These are phyloP conservation scores for Firmiana major DNA, from an alignment of 345 rosid species.

Conservation along the genomic window DNA sequence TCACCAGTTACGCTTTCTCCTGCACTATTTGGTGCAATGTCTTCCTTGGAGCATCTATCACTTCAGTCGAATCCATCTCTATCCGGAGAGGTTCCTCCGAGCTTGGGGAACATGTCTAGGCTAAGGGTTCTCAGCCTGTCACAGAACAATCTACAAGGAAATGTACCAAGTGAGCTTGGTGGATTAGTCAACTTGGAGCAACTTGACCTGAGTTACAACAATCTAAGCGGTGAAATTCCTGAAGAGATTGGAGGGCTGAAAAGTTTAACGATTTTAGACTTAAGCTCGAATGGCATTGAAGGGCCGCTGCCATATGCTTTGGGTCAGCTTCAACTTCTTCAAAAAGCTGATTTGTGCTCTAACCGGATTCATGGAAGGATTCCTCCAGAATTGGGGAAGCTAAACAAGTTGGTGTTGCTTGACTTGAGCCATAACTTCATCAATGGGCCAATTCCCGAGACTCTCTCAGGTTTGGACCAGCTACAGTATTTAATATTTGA, in stretches of 20 bases:
- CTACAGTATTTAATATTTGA: constrained; percentile 33
- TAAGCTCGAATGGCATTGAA: constrained; percentile 35
- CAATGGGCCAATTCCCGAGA: constrained; percentile 41
- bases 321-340: constrained; percentile 36
- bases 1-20: constrained; percentile 29
- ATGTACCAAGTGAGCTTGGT: constrained; percentile 33
- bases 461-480: constrained; percentile 34
- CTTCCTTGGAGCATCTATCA: constrained; percentile 39
- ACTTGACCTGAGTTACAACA: constrained; percentile 46
- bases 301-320: constrained; percentile 33
- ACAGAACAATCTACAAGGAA: constrained; percentile 35
- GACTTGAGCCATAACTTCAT: constrained; percentile 40
- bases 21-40: constrained; percentile 21
- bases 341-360: constrained; percentile 35
- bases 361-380: constrained; percentile 34
- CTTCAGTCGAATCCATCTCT: constrained; percentile 41
- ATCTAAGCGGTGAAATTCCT: constrained; percentile 40
- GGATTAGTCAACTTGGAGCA: constrained; percentile 30
- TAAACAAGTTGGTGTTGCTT: constrained; percentile 40
- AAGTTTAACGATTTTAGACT: constrained; percentile 37
- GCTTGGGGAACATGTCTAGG: constrained; percentile 17
- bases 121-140: constrained; percentile 36
- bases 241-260: constrained; percentile 29
- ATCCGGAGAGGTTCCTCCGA: constrained; percentile 34
- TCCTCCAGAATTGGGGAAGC: constrained; percentile 29